Evolutionary conservation across 2,329 filamentous ascomycete species (phyloP), one percentile per base, ranked within the genome.

Genomic region (Stemphylium vesicarium): DNA sequence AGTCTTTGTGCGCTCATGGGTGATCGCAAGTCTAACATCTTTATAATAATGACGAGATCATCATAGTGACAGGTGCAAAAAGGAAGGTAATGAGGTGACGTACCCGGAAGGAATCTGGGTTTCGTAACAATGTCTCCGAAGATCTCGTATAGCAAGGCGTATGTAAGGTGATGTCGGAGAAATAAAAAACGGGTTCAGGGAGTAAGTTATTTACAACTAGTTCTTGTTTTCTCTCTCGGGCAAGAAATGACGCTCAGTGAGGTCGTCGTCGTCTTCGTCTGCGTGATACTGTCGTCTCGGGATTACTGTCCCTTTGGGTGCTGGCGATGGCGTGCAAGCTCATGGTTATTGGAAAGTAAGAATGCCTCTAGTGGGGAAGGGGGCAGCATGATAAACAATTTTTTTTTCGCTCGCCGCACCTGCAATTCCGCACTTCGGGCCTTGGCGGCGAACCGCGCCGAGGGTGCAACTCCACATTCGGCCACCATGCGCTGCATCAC

Each of bases 1-100:
- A 68, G 72, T 75, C 72, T 63, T 71, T 64, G 63, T 61, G 63
- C 65, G 71, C 70, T 74, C 72, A 75, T 68, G 39, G 52, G 53
- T 64, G 65, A 65, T 75, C 72, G 72, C 70, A 75, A 75, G 72
- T 75, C 72, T 75, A 75, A 75, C 72, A 75, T 75, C 72, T 75
- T 63, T 69, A 70, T 66, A 66, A 61, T 51, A 51, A 64, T 66
- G 71, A 75, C 71, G 52, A 63, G 46, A 60, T 75, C 72, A 75
- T 75, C 72, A 75, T 69, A 49, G 45, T 52, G 47, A 50, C 47
- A 49, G 39, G 18, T 33, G 33, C n/a, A 44, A 20, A 37, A 26
- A 26, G 26, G 33, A 22, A 38, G 29, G 29, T n/a, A 18, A 8
- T 29, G 20, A 49, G 59, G 61, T 38, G n/a, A 46, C 52, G 15